Conservation (phyloP, 1,139 yeast genomes). For the Protomyces arabidopsidicola region DNA sequence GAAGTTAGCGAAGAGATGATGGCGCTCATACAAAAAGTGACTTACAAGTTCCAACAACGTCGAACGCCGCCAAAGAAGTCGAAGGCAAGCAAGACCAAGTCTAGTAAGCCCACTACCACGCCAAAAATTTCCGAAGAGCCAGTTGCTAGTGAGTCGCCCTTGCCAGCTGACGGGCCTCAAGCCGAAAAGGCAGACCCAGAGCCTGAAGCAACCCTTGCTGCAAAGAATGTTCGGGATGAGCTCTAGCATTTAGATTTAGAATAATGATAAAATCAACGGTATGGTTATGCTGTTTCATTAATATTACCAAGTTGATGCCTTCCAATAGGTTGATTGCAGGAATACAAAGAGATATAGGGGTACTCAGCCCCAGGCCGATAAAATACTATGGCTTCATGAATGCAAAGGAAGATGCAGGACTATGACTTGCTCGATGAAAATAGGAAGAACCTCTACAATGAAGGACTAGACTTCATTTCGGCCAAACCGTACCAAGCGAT, state of each 20-base stretch:
- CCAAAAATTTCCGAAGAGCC: neutral
- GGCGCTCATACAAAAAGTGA: neutral
- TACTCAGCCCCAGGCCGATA: no score
- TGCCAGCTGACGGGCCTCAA: neutral
- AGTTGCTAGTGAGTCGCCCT: neutral
- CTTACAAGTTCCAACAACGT: slow-evolving; percentile 9
- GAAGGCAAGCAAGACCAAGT: neutral
- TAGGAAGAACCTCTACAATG: no score
- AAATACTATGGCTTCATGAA: no score
- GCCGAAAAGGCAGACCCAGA: neutral
- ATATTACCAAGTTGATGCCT: neutral
- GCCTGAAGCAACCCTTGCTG: slow-evolving; percentile 3
- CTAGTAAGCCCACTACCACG: neutral
- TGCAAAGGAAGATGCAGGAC: no score
- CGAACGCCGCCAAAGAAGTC: neutral
- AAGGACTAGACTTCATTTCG: neutral
- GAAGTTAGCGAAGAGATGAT: slow-evolving; percentile 11
- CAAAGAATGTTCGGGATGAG: neutral
- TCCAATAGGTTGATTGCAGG: no score
- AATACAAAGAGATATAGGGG: no score
- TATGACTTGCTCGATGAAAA: no score
- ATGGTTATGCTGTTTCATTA: neutral
- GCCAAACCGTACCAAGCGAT: slow-evolving; percentile 72
- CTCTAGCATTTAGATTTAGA: neutral
- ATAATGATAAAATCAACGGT: neutral